phyloP scores from a whole-genome alignment of 2,329 filamentous ascomycete genomes.

The Alternaria gansuensis region DNA sequence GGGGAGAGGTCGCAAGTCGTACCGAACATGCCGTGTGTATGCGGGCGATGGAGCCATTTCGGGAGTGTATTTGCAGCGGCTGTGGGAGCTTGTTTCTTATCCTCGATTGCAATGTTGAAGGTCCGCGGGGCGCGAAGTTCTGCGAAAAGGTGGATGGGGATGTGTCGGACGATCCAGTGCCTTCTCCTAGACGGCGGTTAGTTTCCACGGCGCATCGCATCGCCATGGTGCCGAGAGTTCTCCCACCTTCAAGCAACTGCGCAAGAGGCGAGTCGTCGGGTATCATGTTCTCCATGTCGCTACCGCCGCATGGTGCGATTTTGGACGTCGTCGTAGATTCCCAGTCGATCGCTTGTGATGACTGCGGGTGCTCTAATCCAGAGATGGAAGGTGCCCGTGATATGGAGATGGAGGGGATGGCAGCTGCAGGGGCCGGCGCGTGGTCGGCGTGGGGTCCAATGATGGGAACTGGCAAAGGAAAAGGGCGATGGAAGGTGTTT shows the following conservation, averaged over 20 bases:
- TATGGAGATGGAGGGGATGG: slow-evolving; percentile 18
- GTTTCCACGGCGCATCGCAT: slow-evolving; percentile 16
- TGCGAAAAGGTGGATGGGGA: slow-evolving; percentile 30
- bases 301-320: slow-evolving; percentile 44
- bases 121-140: slow-evolving; percentile 62
- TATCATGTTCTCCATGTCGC: slow-evolving; percentile 82
- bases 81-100: slow-evolving; percentile 61
- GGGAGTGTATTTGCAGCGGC: slow-evolving; percentile 54
- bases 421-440: slow-evolving; percentile 15
- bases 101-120: slow-evolving; percentile 59
- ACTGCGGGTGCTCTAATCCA: slow-evolving; percentile 15
- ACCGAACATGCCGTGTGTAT: slow-evolving; percentile 54
- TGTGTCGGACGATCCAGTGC: slow-evolving; percentile 41
- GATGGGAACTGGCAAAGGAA: slow-evolving; percentile 8
- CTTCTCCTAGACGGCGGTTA: slow-evolving; percentile 47
- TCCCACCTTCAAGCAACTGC: slow-evolving; percentile 79
- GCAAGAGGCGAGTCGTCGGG: slow-evolving; percentile 88
- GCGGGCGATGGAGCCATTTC: slow-evolving; percentile 51
- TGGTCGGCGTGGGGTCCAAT: slow-evolving; percentile 22
- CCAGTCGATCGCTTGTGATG: slow-evolving; percentile 25
- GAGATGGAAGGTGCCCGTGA: slow-evolving; percentile 18
- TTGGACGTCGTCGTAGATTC: slow-evolving; percentile 24
- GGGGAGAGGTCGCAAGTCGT: slow-evolving; percentile 9
- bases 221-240: neutral
- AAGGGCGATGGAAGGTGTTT: neutral